Percentiles rank a stretch among this genome's conserved stretches.
phyloP scores from a whole-genome alignment of 1,139 yeast genomes.

The Meyerozyma athensensis region DNA sequence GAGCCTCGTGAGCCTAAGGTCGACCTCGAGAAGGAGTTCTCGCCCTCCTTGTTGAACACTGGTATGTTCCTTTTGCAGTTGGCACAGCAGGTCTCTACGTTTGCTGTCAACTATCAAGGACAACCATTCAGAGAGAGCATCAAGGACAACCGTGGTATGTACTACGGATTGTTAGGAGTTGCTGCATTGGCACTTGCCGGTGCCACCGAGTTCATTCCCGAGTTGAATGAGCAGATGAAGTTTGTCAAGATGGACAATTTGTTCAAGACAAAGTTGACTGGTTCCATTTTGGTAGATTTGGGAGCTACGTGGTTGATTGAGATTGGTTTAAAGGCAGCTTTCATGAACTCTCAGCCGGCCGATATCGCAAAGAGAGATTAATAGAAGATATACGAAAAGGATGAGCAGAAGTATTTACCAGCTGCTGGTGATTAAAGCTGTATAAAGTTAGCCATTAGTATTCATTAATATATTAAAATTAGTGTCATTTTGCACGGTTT shows the following conservation, averaged over 20 bases:
- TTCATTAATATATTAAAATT: constrained; percentile 4
- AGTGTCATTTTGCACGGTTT: constrained; percentile 3
- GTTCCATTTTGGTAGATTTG: constrained; percentile 70
- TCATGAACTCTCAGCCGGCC: constrained; percentile 88
- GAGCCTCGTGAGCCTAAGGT: constrained; percentile 90
- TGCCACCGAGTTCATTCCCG: constrained; percentile 93
- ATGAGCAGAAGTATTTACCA: not conserved
- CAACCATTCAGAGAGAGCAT: constrained; percentile 93
- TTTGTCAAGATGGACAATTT: constrained; percentile 77
- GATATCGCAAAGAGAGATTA: constrained; percentile 67
- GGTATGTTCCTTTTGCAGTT: constrained; percentile 92
- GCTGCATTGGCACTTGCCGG: constrained; percentile 86
- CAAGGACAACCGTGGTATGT: constrained; percentile 92
- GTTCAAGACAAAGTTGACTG: constrained; percentile 78
- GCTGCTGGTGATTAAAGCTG: not conserved
- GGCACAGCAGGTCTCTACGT: constrained; percentile 95
- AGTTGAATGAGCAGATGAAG: constrained; percentile 83
- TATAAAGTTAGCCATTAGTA: too few relatives aligned
- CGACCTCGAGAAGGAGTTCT: constrained; percentile 84
- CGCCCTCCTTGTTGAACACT: constrained; percentile 88
- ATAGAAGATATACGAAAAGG: constrained; percentile 1
- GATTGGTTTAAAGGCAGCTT: constrained; percentile 68
- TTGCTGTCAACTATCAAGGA: constrained; percentile 97
- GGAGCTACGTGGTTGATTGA: constrained; percentile 79
- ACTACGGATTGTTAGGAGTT: constrained; percentile 89